These are phyloP conservation scores for Daldinia loculata DNA, from an alignment of 495 filamentous ascomycete genomes.

Conservation along the genomic window DNA sequence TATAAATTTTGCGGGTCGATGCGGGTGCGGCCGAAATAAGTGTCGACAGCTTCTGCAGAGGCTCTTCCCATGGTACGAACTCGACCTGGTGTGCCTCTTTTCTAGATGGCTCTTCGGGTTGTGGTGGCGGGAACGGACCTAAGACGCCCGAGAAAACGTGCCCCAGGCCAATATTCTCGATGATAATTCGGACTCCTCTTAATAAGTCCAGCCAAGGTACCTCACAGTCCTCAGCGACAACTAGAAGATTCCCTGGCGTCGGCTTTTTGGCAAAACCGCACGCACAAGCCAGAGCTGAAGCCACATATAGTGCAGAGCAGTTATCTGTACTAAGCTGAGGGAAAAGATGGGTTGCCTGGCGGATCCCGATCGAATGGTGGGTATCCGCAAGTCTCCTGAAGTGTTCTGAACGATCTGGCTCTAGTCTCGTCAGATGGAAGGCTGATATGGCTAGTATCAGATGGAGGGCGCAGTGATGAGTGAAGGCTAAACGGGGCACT, in stretches of 20 bases:
- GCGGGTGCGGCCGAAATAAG: not conserved
- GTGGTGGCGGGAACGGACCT: not conserved
- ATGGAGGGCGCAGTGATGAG: not conserved
- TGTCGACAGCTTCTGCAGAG: not conserved
- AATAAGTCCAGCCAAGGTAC: not conserved
- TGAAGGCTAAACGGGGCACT: not conserved
- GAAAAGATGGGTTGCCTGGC: not conserved
- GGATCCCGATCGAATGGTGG: not conserved
- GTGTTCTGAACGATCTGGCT: not conserved
- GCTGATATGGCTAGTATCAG: not conserved
- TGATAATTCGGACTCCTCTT: not conserved
- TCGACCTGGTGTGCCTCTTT: not conserved
- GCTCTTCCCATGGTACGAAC: not conserved
- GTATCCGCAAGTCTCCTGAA: not conserved
- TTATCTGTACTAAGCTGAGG: not conserved
- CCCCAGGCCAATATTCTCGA: not conserved
- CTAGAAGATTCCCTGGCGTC: not conserved
- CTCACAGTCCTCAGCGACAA: not conserved
- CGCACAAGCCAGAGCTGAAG: not conserved
- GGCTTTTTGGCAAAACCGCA: not conserved
- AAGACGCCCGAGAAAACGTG: not conserved
- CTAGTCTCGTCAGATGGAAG: not conserved
- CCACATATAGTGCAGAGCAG: not conserved
- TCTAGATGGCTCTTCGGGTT: not conserved
- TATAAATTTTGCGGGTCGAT: not conserved